Conservation (phyloP, 2,329 filamentous ascomycete species). For the Zymoseptoria ardabiliae region DNA sequence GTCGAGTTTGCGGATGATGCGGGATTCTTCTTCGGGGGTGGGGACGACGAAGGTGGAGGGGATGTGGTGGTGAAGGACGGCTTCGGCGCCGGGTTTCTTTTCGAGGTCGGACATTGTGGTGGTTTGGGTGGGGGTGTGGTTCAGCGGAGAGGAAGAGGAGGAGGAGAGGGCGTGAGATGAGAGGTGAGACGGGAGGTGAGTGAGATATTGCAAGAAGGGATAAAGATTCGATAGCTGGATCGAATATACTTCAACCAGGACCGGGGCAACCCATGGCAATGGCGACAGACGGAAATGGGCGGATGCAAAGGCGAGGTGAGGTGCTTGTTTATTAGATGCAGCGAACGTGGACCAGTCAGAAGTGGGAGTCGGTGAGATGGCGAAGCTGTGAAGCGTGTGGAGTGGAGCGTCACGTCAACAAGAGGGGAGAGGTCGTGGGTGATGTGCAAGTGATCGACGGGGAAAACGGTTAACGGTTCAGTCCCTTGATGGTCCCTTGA, state of each 20-base stretch:
- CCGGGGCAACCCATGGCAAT: neutral
- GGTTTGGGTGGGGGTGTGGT: neutral
- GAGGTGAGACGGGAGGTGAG: neutral
- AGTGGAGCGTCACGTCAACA: no score
- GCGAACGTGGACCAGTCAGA: neutral
- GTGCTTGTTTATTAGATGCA: neutral
- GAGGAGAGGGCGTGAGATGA: no score
- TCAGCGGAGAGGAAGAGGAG: no score
- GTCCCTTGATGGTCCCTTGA: no score
- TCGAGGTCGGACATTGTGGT: slow-evolving; percentile 5
- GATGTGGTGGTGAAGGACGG: neutral
- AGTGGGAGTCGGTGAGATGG: neutral
- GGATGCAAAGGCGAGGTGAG: neutral
- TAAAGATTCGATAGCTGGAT: neutral
- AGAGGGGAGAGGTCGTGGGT: no score
- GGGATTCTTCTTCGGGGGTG: slow-evolving; percentile 20
- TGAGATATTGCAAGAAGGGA: neutral
- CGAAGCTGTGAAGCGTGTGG: neutral
- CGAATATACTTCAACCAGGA: neutral
- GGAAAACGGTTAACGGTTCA: no score
- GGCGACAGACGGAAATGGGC: neutral
- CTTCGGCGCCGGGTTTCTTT: slow-evolving; percentile 7
- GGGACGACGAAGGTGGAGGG: slow-evolving; percentile 15
- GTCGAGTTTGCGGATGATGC: slow-evolving; percentile 29
- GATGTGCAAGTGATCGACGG: neutral